Conservation (phyloP, 179 eudicot genomes). For the Carnegiea gigantea region DNA sequence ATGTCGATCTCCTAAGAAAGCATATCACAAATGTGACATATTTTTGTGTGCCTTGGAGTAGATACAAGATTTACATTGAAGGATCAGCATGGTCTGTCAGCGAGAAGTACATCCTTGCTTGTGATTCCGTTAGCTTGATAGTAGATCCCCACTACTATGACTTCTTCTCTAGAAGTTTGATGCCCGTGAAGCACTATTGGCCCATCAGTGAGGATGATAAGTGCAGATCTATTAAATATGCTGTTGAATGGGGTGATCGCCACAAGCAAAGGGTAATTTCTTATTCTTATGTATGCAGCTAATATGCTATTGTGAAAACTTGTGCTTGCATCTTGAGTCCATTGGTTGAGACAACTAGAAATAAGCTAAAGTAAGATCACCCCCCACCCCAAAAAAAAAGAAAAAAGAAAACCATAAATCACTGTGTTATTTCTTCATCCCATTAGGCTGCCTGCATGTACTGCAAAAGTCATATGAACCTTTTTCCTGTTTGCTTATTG, state of each 20-base stretch:
- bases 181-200: constrained; percentile 86
- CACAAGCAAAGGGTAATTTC: constrained; percentile 63
- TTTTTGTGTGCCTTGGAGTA: constrained; percentile 24
- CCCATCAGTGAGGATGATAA: constrained; percentile 67
- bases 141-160: constrained; percentile 78
- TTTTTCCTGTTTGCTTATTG: neutral
- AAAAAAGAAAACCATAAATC: neutral
- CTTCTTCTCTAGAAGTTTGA: constrained; percentile 81
- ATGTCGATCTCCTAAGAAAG: neutral
- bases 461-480: neutral
- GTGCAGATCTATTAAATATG: constrained; percentile 83
- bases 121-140: constrained; percentile 67
- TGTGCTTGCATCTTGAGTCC: neutral
- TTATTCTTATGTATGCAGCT: neutral
- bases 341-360: neutral
- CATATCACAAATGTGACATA: neutral
- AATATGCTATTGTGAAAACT: neutral
- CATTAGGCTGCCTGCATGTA: neutral
- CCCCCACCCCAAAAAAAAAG: neutral
- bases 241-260: constrained; percentile 84
- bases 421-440: neutral
- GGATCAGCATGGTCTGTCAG: constrained; percentile 99
- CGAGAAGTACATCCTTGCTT: constrained; percentile 84
- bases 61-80: constrained; percentile 87
- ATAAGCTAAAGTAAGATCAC: neutral